Conservation (phyloP, 169 alveolate genomes). For the Babesia sp. region DNA sequence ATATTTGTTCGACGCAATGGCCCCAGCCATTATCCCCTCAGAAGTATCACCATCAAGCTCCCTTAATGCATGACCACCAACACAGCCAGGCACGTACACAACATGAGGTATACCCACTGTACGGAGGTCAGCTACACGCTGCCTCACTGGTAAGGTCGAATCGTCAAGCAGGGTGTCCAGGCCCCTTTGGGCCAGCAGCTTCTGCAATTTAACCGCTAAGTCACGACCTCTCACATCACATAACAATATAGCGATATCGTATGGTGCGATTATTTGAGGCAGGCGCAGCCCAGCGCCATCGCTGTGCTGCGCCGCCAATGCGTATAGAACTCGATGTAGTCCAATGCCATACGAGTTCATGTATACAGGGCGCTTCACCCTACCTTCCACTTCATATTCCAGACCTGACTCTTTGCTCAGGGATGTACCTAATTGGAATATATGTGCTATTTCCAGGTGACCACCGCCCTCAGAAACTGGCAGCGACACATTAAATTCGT, state of each 20-base stretch:
- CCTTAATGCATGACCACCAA: not conserved
- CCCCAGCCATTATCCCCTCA: conserved; percentile 7
- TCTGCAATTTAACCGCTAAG: not conserved
- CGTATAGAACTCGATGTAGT: conserved; percentile 45
- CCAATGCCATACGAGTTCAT: conserved; percentile 70
- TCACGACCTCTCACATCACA: conserved; percentile 13
- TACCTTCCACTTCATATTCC: conserved; percentile 27
- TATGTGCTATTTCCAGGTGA: conserved; percentile 62
- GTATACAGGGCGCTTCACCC: conserved; percentile 33
- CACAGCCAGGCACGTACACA: not conserved
- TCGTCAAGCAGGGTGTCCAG: conserved; percentile 46
- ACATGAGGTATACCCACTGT: conserved; percentile 59
- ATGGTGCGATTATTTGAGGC: conserved; percentile 60
- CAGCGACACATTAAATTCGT: conserved; percentile 31
- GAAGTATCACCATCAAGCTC: not conserved
- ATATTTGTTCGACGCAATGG: conserved; percentile 42
- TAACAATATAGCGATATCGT: conserved; percentile 39
- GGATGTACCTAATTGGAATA: conserved; percentile 49
- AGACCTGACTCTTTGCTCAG: conserved; percentile 21
- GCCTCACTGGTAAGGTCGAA: conserved; percentile 35
- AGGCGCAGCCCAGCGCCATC: conserved; percentile 54
- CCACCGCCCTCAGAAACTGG: not conserved
- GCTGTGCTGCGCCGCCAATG: conserved; percentile 31
- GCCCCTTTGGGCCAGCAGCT: conserved; percentile 24
- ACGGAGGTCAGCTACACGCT: conserved; percentile 34